A percentile compares a stretch with the other conserved stretches of the same genome.
Evolutionary conservation across 495 filamentous ascomycete species (phyloP).

Genomic region (Gamarada debralockiae): DNA sequence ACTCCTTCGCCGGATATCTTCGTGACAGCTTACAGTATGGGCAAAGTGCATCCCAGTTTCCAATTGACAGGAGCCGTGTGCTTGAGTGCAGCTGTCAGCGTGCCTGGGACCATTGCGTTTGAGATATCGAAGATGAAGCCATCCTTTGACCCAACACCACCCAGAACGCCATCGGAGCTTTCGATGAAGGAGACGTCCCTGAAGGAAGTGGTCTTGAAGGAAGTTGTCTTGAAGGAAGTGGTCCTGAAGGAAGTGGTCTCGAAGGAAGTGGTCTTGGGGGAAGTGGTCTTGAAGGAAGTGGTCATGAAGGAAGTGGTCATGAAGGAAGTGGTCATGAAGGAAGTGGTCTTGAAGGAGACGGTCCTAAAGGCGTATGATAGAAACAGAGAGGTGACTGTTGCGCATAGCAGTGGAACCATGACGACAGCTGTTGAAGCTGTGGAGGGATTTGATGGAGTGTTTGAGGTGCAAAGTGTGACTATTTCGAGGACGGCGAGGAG

Average conservation of each 20-base stretch:
- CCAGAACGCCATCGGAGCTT: too few relatives aligned
- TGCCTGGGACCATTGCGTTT: constrained; percentile 43
- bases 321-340: too few relatives aligned
- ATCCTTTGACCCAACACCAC: not conserved
- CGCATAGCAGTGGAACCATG: constrained; percentile 56
- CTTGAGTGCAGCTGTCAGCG: constrained; percentile 48
- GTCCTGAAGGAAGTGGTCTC: too few relatives aligned
- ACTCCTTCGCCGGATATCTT: constrained; percentile 18
- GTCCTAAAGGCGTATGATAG: constrained; percentile 7
- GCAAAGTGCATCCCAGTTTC: constrained; percentile 58
- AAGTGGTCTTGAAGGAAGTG: too few relatives aligned
- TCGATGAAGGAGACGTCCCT: too few relatives aligned
- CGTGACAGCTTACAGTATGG: constrained; percentile 33
- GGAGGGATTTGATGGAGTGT: not conserved
- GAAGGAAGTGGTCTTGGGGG: too few relatives aligned
- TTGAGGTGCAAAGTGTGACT: not conserved
- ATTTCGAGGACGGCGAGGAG: constrained; percentile 7
- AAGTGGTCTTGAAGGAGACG: too few relatives aligned
- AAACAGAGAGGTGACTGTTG: constrained; percentile 41
- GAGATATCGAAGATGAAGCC: not conserved
- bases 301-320: too few relatives aligned
- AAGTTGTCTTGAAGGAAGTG: too few relatives aligned
- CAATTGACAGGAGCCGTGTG: constrained; percentile 57
- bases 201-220: too few relatives aligned
- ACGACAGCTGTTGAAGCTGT: too few relatives aligned